Evolutionary conservation across 805 yeast genomes (phyloP).

Genomic region (Lipomyces starkeyi): DNA sequence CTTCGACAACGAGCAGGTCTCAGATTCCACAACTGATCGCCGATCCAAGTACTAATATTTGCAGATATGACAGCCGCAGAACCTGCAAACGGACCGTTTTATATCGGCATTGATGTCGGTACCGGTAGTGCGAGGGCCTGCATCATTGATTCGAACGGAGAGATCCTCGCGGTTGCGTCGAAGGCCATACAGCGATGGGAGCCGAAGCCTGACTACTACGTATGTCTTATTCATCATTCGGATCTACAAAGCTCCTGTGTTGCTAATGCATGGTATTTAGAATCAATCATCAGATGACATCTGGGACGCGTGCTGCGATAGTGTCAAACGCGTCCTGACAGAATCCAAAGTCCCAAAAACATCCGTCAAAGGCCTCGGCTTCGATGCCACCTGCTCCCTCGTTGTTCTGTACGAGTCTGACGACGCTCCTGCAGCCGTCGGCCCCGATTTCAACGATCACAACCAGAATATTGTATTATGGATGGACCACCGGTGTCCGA

Average conservation of each 20-base stretch:
- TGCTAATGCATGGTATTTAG: conserved; percentile 48
- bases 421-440: conserved; percentile 82
- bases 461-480: conserved; percentile 87
- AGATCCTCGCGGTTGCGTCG: conserved; percentile 73
- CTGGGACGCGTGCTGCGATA: conserved; percentile 83
- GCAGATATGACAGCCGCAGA: not conserved
- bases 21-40: too few species aligned
- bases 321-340: conserved; percentile 74
- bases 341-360: conserved; percentile 75
- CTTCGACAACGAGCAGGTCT: too few species aligned
- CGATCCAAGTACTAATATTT: too few species aligned
- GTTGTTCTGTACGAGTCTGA: conserved; percentile 73
- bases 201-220: conserved; percentile 57
- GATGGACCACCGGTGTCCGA: conserved; percentile 97
- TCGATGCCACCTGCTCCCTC: conserved; percentile 96
- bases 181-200: conserved; percentile 70
- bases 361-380: conserved; percentile 84
- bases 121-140: conserved; percentile 98
- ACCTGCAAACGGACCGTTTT: conserved; percentile 47
- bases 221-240: conserved; percentile 15
- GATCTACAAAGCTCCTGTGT: too few species aligned
- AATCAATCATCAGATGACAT: conserved; percentile 85
- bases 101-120: conserved; percentile 93
- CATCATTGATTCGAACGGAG: conserved; percentile 80
- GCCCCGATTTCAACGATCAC: conserved; percentile 74